Percentiles rank a stretch among this genome's conserved stretches.
These are phyloP conservation scores for Leucoagaricus sp. DNA, from an alignment of 1,284 basidiomycete species.

Conservation along the genomic window DNA sequence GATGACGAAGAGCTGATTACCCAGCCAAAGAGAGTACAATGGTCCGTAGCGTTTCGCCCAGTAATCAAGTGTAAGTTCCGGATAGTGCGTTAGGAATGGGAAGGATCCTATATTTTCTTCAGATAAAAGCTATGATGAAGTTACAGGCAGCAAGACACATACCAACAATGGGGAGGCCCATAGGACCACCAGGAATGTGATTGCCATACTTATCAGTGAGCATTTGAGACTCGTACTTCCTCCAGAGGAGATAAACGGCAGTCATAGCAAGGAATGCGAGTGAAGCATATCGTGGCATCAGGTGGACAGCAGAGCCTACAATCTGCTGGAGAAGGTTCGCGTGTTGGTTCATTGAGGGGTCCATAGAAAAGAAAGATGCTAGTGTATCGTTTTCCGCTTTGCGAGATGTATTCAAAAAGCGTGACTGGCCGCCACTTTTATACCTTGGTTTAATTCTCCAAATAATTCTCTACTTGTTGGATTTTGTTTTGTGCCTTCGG, in stretches of 20 bases:
- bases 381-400: too few species aligned
- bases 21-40: slow-evolving; percentile 39
- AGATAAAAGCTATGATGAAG: not conserved
- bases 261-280: not conserved
- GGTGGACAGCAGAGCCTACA: too few species aligned
- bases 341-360: too few species aligned
- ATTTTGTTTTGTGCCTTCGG: too few species aligned
- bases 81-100: slow-evolving; percentile 37
- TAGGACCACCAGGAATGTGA: slow-evolving; percentile 28
- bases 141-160: too few species aligned
- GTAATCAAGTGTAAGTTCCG: slow-evolving; percentile 36
- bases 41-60: slow-evolving; percentile 40
- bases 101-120: slow-evolving; percentile 39
- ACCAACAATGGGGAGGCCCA: slow-evolving; percentile 26
- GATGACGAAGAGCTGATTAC: slow-evolving; percentile 40
- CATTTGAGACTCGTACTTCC: slow-evolving; percentile 12
- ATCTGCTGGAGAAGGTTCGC: too few species aligned
- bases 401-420: too few species aligned
- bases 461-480: too few species aligned
- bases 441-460: too few species aligned
- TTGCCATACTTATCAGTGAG: slow-evolving; percentile 26
- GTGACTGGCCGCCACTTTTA: too few species aligned
- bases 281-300: too few species aligned
- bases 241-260: slow-evolving; percentile 19
- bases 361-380: too few species aligned